Conservation (phyloP, 2,329 filamentous ascomycete genomes). For the Macrophomina phaseolina region DNA sequence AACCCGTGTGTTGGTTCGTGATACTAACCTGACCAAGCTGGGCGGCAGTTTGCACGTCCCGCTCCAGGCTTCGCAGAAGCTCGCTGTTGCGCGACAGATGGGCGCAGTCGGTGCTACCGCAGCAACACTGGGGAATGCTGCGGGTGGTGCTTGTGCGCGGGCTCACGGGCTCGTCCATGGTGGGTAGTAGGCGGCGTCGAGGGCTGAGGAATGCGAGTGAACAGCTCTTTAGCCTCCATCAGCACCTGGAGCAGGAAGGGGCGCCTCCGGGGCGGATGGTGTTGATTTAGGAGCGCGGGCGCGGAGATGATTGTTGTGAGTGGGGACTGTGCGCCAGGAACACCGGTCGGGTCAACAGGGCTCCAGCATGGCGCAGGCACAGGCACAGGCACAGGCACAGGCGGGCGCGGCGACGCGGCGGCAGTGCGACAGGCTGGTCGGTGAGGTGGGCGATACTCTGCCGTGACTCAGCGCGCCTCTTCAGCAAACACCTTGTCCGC, state of each 20-base stretch:
- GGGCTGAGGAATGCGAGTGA: conserved; percentile 20
- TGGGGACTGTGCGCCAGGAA: conserved; percentile 14
- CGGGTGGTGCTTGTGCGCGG: conserved; percentile 18
- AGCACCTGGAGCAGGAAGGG: conserved; percentile 19
- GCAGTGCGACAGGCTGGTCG: neutral
- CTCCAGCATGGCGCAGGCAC: conserved; percentile 13
- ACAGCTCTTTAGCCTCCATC: conserved; percentile 21
- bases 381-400: neutral
- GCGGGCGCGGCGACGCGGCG: neutral
- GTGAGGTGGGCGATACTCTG: neutral
- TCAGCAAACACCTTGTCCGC: neutral
- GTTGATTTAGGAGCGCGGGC: conserved; percentile 21
- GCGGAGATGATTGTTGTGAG: conserved; percentile 16
- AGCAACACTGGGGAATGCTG: conserved; percentile 71
- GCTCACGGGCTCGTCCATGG: conserved; percentile 24
- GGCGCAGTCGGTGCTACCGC: conserved; percentile 78
- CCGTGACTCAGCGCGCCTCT: neutral
- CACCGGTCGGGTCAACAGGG: neutral
- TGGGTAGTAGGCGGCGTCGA: neutral
- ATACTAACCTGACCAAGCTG: conserved; percentile 86
- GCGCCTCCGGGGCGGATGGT: conserved; percentile 15
- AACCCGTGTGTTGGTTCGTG: conserved; percentile 15
- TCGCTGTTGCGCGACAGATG: conserved; percentile 81
- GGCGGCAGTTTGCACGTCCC: conserved; percentile 84
- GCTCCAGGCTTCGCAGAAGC: conserved; percentile 80